phyloP scores from a whole-genome alignment of 73 alveolate genomes.

The Halteria grandinella region DNA sequence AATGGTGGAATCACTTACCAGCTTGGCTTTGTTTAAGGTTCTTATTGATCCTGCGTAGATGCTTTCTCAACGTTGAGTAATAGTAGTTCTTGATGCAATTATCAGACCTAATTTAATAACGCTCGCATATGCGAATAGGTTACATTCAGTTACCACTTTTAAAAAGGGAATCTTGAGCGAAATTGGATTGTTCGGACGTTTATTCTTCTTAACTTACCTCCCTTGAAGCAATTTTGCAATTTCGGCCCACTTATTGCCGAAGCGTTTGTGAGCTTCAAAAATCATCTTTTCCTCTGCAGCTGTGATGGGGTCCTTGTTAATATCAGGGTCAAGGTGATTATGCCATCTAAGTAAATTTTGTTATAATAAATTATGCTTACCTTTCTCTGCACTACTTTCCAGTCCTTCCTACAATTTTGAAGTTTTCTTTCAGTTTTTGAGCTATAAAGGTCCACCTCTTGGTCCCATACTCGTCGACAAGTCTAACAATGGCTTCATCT shows the following conservation, averaged over 20 bases:
- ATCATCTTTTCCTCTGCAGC: conserved; percentile 93
- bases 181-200: background rate
- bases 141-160: background rate
- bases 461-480: conserved; percentile 79
- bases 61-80: conserved; percentile 85
- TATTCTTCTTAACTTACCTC: conserved; percentile 48
- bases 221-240: conserved; percentile 90
- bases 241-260: conserved; percentile 97
- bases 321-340: conserved; percentile 95
- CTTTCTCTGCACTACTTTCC: conserved; percentile 98
- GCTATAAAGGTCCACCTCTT: conserved; percentile 90
- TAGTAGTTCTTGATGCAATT: conserved; percentile 89
- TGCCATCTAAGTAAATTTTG: conserved; percentile 78
- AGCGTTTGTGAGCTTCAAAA: conserved; percentile 88
- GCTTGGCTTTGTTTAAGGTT: conserved; percentile 29
- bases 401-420: conserved; percentile 73
- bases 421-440: conserved; percentile 69
- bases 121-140: background rate
- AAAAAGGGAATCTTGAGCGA: background rate
- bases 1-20: background rate
- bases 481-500: conserved; percentile 76
- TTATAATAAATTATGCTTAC: background rate
- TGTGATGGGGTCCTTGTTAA: conserved; percentile 91
- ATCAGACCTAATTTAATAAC: conserved; percentile 73
- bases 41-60: conserved; percentile 81